A percentile compares a stretch with the other conserved stretches of the same genome.
Evolutionary conservation across 2,329 filamentous ascomycete species (phyloP).

Genomic region (Aulographum hederae): DNA sequence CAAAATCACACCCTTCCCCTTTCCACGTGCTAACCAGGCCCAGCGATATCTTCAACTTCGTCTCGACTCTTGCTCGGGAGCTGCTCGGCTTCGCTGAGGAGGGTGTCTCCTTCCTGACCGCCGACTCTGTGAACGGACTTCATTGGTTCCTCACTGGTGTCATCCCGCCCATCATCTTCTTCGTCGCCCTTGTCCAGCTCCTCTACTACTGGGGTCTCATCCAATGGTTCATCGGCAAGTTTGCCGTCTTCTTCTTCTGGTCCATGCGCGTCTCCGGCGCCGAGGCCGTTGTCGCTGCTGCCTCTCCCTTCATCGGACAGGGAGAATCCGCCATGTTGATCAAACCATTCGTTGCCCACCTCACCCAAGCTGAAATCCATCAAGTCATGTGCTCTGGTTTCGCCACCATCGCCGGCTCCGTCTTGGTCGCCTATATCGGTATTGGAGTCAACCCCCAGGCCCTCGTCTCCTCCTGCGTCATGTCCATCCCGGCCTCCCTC

Average conservation of each 20-base stretch:
- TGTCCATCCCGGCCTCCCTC: conserved; percentile 84
- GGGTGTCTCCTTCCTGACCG: conserved; percentile 57
- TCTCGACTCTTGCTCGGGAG: conserved; percentile 54
- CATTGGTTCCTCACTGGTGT: conserved; percentile 60
- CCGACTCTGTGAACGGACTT: conserved; percentile 21
- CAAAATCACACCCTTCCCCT: neutral
- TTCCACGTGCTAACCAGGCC: neutral
- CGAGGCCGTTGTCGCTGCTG: conserved; percentile 83
- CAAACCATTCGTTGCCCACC: conserved; percentile 65
- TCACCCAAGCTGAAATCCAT: conserved; percentile 77
- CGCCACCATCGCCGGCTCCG: conserved; percentile 78
- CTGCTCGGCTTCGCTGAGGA: conserved; percentile 59
- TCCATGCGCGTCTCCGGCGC: conserved; percentile 70
- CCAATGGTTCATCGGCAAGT: conserved; percentile 81
- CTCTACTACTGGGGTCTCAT: conserved; percentile 64
- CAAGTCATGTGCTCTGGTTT: conserved; percentile 86
- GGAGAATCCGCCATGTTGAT: conserved; percentile 90
- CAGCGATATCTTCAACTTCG: conserved; percentile 75
- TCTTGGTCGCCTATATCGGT: conserved; percentile 68
- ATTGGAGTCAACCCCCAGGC: conserved; percentile 73
- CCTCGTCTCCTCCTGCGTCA: conserved; percentile 79
- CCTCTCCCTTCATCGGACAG: conserved; percentile 86
- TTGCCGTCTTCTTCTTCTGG: conserved; percentile 86
- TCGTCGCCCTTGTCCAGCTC: conserved; percentile 79
- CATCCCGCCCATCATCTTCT: conserved; percentile 89